Evolutionary conservation across 148 eudicot species (phyloP).

Genomic region (Rhododendron henanense): DNA sequence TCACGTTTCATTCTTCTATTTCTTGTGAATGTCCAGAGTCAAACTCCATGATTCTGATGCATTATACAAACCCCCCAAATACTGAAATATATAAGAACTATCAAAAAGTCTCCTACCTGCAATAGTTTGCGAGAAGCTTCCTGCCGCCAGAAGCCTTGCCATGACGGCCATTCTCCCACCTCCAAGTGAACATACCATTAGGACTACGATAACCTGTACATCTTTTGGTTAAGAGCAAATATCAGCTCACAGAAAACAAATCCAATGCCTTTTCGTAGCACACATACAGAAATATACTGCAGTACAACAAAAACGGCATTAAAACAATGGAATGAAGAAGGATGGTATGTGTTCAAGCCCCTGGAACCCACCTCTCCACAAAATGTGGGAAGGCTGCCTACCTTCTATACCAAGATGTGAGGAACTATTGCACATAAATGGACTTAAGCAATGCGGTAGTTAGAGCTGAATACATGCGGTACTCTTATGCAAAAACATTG

Average conservation of each 20-base stretch:
- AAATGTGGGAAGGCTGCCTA: neutral
- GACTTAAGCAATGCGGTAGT: neutral
- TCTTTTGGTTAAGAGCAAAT: slow-evolving; percentile 13
- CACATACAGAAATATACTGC: neutral
- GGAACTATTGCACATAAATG: neutral
- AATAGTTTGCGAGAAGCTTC: slow-evolving; percentile 36
- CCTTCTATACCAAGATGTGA: neutral
- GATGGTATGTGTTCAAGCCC: neutral
- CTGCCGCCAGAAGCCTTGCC: slow-evolving; percentile 52
- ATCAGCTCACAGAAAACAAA: slow-evolving; percentile 6
- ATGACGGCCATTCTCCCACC: slow-evolving; percentile 60
- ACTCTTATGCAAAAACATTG: neutral
- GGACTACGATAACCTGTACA: slow-evolving; percentile 13
- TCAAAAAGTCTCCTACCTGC: slow-evolving; percentile 33
- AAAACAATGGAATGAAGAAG: neutral
- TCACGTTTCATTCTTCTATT: slow-evolving; percentile 3
- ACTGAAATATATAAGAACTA: neutral
- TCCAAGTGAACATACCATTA: slow-evolving; percentile 53
- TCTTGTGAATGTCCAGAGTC: neutral
- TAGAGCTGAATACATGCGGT: neutral
- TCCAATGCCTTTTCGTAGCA: neutral
- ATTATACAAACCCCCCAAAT: neutral
- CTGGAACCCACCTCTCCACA: neutral
- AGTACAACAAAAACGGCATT: neutral
- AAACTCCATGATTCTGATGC: neutral